Conservation (phyloP, 2,329 filamentous ascomycete species). For the Ophiocordyceps camponoti-saundersi region DNA sequence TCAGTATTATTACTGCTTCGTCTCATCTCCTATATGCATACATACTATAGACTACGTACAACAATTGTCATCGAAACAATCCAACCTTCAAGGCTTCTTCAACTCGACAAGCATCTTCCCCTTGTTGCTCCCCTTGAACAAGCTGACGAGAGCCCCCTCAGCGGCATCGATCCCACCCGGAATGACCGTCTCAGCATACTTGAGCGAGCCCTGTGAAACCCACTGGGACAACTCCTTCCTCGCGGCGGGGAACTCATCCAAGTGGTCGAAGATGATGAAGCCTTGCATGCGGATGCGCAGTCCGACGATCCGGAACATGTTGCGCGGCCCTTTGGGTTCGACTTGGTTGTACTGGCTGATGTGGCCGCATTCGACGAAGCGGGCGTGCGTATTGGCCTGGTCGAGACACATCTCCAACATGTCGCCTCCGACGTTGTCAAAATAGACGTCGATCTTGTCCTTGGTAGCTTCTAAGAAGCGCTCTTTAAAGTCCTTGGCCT, state of each 20-base stretch:
- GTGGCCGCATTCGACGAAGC: slow-evolving; percentile 55
- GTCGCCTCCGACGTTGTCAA: slow-evolving; percentile 58
- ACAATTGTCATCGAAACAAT: too few species aligned
- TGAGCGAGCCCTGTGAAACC: slow-evolving; percentile 55
- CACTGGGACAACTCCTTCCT: slow-evolving; percentile 45
- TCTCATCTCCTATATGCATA: too few species aligned
- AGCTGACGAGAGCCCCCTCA: slow-evolving; percentile 41
- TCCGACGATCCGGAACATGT: slow-evolving; percentile 31
- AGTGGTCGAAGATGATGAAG: slow-evolving; percentile 58
- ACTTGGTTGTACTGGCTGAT: slow-evolving; percentile 53
- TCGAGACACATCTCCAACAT: slow-evolving; percentile 49
- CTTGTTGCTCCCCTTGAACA: slow-evolving; percentile 55
- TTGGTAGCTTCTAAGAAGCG: slow-evolving; percentile 42
- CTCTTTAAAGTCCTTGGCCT: slow-evolving; percentile 40
- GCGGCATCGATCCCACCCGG: slow-evolving; percentile 49
- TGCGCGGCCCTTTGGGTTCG: slow-evolving; percentile 36
- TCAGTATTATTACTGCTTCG: not conserved
- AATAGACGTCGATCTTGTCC: slow-evolving; percentile 50
- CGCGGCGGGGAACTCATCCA: slow-evolving; percentile 37
- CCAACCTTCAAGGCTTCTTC: slow-evolving; percentile 21
- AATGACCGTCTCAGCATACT: slow-evolving; percentile 54
- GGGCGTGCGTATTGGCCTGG: slow-evolving; percentile 42
- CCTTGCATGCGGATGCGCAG: slow-evolving; percentile 49
- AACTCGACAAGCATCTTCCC: slow-evolving; percentile 46
- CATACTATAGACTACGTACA: too few species aligned